Evolutionary conservation across 1,284 basidiomycete genomes (phyloP).

Genomic region (Tilletia indica): DNA sequence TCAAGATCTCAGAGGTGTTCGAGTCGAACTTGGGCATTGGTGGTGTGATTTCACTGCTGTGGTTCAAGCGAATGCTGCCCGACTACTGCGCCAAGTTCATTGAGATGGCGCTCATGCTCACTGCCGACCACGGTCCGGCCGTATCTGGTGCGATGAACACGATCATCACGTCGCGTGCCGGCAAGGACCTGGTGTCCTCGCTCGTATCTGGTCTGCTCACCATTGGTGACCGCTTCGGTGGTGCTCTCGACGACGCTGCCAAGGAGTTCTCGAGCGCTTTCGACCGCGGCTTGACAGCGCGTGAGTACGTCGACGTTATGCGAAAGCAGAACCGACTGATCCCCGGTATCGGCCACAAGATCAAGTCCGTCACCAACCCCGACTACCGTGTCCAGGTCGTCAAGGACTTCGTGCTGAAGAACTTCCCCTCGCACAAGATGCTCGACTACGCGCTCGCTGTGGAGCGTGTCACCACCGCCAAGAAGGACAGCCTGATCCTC

Average conservation of each 20-base stretch:
- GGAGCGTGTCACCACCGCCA: conserved; percentile 93
- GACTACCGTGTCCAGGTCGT: conserved; percentile 84
- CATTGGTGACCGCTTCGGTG: conserved; percentile 97
- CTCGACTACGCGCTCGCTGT: conserved; percentile 98
- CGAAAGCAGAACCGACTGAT: conserved; percentile 96
- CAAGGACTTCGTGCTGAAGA: conserved; percentile 90
- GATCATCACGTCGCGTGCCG: conserved; percentile 95
- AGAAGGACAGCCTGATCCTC: conserved; percentile 78
- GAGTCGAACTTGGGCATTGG: conserved; percentile 69
- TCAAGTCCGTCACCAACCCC: conserved; percentile 70
- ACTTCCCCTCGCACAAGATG: conserved; percentile 76
- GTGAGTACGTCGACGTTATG: conserved; percentile 95
- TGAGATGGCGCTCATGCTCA: conserved; percentile 99
- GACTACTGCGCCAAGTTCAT: conserved; percentile 64
- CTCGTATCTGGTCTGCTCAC: conserved; percentile 93
- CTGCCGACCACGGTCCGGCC: conserved; percentile 80
- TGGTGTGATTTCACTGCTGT: conserved; percentile 90
- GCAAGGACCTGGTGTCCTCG: conserved; percentile 97
- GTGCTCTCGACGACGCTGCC: conserved; percentile 97
- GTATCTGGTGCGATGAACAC: conserved; percentile 94
- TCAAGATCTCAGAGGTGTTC: conserved; percentile 95
- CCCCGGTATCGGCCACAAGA: conserved; percentile 99
- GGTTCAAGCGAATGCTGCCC: conserved; percentile 85
- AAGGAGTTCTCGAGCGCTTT: conserved; percentile 79
- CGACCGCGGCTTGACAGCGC: conserved; percentile 85